Percentiles rank a stretch among this genome's conserved stretches.
Conservation (phyloP, 202 grass and related monocot species). For the Zoysia matrella region DNA sequence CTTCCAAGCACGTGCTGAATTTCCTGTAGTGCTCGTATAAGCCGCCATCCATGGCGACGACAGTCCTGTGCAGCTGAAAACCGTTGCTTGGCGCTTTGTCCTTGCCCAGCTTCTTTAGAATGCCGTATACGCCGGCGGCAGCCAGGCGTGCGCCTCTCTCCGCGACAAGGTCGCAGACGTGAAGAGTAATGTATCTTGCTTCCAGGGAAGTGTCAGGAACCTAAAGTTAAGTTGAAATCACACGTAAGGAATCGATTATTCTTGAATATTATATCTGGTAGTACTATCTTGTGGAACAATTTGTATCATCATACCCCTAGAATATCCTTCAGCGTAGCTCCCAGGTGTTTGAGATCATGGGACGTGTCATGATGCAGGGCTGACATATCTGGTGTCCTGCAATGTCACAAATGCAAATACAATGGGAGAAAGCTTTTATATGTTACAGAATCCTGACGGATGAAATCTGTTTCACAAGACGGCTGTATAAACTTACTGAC, state of each 20-base stretch:
- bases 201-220: conserved; percentile 66
- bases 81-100: conserved; percentile 42
- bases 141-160: conserved; percentile 81
- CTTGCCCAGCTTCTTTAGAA: conserved; percentile 89
- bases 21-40: conserved; percentile 94
- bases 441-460: neutral
- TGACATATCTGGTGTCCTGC: conserved; percentile 49
- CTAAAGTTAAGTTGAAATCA: conserved; percentile 47
- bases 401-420: conserved; percentile 29
- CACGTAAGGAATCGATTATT: conserved; percentile 16
- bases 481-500: neutral
- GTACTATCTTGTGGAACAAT: conserved; percentile 3
- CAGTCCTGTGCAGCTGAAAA: conserved; percentile 50
- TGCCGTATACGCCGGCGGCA: conserved; percentile 79
- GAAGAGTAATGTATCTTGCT: conserved; percentile 83
- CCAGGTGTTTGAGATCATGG: conserved; percentile 78
- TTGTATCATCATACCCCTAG: conserved; percentile 63
- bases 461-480: neutral
- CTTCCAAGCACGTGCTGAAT: conserved; percentile 71
- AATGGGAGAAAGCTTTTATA: conserved; percentile 21
- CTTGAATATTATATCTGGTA: neutral
- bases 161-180: conserved; percentile 74
- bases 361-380: conserved; percentile 80
- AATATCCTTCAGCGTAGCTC: conserved; percentile 85
- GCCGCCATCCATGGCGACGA: conserved; percentile 85